These are phyloP conservation scores for Mortierella sp. DNA, from an alignment of 371 early-diverging fungal species.

Conservation along the genomic window DNA sequence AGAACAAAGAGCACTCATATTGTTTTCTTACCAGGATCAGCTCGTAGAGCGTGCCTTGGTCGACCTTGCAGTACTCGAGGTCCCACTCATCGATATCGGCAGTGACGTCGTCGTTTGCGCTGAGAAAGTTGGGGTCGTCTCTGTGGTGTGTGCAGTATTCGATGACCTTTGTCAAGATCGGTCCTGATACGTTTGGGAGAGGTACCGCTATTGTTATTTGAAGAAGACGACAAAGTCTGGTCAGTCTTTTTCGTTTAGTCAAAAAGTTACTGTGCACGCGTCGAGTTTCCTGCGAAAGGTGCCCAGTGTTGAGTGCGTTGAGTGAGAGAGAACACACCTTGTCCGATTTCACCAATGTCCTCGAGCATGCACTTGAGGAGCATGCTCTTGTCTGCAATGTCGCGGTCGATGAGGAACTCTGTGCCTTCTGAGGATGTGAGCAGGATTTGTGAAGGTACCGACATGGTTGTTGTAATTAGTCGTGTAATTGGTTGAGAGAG, in stretches of 20 bases:
- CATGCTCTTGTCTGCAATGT: constrained; percentile 80
- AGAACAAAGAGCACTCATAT: neutral
- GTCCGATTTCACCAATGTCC: constrained; percentile 77
- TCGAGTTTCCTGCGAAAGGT: too few relatives aligned
- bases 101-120: constrained; percentile 58
- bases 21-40: constrained; percentile 68
- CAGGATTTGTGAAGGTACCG: constrained; percentile 35
- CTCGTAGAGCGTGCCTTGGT: constrained; percentile 93
- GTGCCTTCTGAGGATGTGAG: constrained; percentile 78
- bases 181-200: constrained; percentile 89
- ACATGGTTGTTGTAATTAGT: neutral
- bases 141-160: constrained; percentile 90
- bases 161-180: constrained; percentile 83
- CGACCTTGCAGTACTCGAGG: constrained; percentile 84
- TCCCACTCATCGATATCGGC: constrained; percentile 88
- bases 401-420: constrained; percentile 79
- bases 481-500: neutral
- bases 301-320: neutral
- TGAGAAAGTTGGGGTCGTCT: constrained; percentile 68
- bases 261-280: too few relatives aligned
- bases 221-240: neutral
- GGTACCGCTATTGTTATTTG: constrained; percentile 69
- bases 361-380: constrained; percentile 90
- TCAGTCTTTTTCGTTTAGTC: neutral
- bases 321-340: constrained; percentile 37